Base-by-base conservation (phyloP, 768 basidiomycete genomes). In the Phylloporus arenicola region DNA sequence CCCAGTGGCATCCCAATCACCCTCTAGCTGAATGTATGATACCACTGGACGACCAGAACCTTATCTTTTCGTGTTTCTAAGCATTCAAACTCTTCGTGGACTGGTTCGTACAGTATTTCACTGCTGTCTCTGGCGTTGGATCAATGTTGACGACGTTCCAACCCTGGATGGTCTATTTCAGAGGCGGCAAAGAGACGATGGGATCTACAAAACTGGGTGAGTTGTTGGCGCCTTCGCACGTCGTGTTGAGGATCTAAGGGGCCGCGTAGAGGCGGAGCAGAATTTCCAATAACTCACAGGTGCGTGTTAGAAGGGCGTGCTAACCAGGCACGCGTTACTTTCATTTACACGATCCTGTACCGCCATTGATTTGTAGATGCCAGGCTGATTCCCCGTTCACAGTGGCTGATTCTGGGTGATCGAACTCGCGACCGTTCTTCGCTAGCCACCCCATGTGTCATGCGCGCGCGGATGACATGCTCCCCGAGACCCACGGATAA, bases 191-290 rank as follows among this genome's bases (percentile, higher is more conserved):
- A 69, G 67, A 79, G 70, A 68, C 71, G 80, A 53, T 55, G 64
- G 50, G 80, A 82, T 27, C 59, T 89, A 58, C 86, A 89, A 70
- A 66, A 64, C 56, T 71, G 88, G 27, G 76, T 90, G 47, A 80
- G 48, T 72, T 70, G 54, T 67, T 75, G 60, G 77, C 87, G 59
- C 83, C 86, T 6, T 57, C 64, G 27, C 70, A 79, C 55, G 72
- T 88, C 9, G 66, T 70, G 17, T 64, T 63, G 75, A 80, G 57
- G 65, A 79, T 37, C 84, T 89, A 10, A 68, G 58, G 55, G 86
- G 91, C 57, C 89, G 87, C 61, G 72, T 76, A 13, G 88, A 91
- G 65, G 77, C 74, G 20, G 68, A 68, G 34, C 67, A 72, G 42
- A 70, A 80, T 50, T 58, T 81, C 44, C 59, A 42, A 12, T 49